Conservation (phyloP, 176 grass and related monocot species). For the Musa itinerans region DNA sequence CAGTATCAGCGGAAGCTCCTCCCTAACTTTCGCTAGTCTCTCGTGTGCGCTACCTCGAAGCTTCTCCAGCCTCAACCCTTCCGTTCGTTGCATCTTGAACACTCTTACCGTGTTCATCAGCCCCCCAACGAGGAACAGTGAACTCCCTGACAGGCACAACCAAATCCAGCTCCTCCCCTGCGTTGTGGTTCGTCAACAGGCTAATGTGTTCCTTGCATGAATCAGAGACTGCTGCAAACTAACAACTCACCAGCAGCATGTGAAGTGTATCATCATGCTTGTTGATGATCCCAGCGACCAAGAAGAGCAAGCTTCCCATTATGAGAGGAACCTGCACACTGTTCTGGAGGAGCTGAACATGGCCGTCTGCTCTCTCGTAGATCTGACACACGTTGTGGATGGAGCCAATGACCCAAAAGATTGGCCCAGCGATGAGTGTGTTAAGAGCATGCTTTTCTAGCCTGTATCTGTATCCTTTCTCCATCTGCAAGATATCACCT, state of each 20-base stretch:
- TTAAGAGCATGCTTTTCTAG: constrained; percentile 59
- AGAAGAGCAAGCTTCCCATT: constrained; percentile 64
- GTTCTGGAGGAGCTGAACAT: constrained; percentile 77
- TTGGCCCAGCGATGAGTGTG: constrained; percentile 51
- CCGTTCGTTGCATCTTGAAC: constrained; percentile 85
- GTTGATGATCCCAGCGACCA: constrained; percentile 50
- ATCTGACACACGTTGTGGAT: constrained; percentile 61
- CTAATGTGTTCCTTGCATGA: neutral
- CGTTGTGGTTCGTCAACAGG: neutral
- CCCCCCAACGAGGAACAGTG: constrained; percentile 48
- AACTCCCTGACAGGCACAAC: constrained; percentile 50
- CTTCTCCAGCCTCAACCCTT: constrained; percentile 51
- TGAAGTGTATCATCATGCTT: constrained; percentile 12
- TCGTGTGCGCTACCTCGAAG: constrained; percentile 58
- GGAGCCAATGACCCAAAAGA: constrained; percentile 56
- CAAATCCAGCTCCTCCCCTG: constrained; percentile 61
- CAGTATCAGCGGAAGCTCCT: constrained; percentile 71
- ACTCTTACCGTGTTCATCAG: constrained; percentile 71
- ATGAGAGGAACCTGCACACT: constrained; percentile 61
- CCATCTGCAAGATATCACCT: constrained; percentile 22
- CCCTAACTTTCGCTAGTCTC: constrained; percentile 41
- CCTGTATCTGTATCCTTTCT: constrained; percentile 34
- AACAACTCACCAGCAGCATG: constrained; percentile 29
- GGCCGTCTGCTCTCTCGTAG: constrained; percentile 58
- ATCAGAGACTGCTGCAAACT: neutral